Percentiles rank a stretch among this genome's conserved stretches.
Conservation (phyloP, 768 basidiomycete species). For the Pisolithus marmoratus region DNA sequence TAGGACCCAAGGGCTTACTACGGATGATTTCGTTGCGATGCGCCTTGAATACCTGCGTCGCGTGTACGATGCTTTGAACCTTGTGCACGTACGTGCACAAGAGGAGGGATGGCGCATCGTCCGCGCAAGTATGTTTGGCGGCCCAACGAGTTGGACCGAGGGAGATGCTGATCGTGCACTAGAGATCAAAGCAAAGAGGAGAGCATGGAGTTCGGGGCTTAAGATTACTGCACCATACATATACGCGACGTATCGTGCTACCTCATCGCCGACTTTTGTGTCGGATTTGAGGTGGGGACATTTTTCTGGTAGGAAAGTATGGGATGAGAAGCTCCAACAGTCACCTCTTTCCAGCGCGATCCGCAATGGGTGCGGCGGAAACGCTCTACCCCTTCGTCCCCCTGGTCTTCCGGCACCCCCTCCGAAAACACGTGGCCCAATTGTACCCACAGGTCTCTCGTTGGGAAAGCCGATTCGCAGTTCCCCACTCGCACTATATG, state of each 20-base stretch:
- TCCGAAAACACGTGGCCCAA: constrained; percentile 9
- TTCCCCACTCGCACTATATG: constrained; percentile 42
- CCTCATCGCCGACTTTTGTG: neutral
- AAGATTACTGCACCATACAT: constrained; percentile 31
- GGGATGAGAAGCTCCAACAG: constrained; percentile 10
- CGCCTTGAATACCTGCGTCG: constrained; percentile 26
- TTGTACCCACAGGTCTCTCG: constrained; percentile 34
- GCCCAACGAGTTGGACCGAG: constrained; percentile 23
- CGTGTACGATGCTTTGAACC: constrained; percentile 36
- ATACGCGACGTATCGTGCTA: neutral
- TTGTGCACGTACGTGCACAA: constrained; percentile 39
- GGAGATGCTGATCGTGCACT: constrained; percentile 32
- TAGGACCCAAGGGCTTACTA: constrained; percentile 1
- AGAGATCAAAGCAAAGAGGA: constrained; percentile 53
- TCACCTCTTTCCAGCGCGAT: neutral
- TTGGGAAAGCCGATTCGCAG: constrained; percentile 46
- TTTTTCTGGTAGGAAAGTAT: constrained; percentile 5
- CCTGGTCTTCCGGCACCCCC: constrained; percentile 16
- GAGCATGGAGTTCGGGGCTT: constrained; percentile 61
- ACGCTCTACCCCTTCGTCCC: constrained; percentile 4
- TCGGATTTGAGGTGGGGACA: neutral
- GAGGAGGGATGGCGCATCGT: constrained; percentile 35
- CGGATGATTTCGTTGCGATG: constrained; percentile 11
- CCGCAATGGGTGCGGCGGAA: neutral
- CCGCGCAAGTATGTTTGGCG: constrained; percentile 21